Base-by-base conservation (phyloP, 129 eudicot genomes). In the Artemisia annua region DNA sequence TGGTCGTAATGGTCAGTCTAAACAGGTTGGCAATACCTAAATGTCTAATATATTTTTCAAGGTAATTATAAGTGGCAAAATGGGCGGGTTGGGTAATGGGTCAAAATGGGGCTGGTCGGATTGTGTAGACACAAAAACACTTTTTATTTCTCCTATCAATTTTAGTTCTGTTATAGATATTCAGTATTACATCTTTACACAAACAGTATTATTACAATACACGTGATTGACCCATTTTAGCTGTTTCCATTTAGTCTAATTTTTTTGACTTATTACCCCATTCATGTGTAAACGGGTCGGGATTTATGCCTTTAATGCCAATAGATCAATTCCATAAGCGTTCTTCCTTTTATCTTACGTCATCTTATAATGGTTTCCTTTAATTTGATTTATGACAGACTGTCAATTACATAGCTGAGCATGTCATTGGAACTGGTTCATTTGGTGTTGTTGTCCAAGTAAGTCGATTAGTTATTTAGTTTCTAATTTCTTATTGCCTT, bases 371-470 rank as follows among this genome's bases (percentile, higher is more conserved):
- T 46, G 6, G 24, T 51, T 64, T 52, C 9, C 44, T 5, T 15
- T 35, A 63, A 74, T 7, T 60, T 76, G 82, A 56, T 24, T 77
- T 78, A 15, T 51, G 67, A 46, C 87, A 93, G 98, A 77, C 71
- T 20, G 82, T 90, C 66, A 89, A 87, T 78, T 93, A 93, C 85
- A 93, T 93, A 80, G 92, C 96, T 50, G 98, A 93, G 74, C 98
- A 90, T 81, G 97, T 90, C 72, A 87, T 93, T 76, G 98, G 98
- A 72, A 93, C 96, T 0, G 98, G 98, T 22, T 93, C 98, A 19
- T 93, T 93, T 84, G 98, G 98, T 81, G 92, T 86, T 44, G 98
- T 93, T 64, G 84, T 83, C 75, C 98, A 90, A 85, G 98, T 93
- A 84, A 84, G 83, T 62, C 4, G 60, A 69, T 39, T 39, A 15